phyloP scores from a whole-genome alignment of 305 asterid genomes.

The Plantago rigida region DNA sequence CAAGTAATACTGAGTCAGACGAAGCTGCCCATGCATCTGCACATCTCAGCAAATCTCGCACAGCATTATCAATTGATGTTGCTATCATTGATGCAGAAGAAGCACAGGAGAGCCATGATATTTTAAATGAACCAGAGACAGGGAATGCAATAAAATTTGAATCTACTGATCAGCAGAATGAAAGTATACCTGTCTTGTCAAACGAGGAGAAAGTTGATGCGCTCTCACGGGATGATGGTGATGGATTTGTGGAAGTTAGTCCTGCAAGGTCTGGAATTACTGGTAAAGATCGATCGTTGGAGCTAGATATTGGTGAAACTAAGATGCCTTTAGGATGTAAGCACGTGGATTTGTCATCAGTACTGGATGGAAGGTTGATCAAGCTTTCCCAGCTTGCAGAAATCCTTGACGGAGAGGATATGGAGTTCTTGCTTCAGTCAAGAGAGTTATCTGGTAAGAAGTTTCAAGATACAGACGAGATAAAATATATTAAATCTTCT shows the following conservation, averaged over 20 bases:
- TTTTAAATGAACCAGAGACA: slow-evolving; percentile 30
- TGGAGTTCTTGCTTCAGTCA: slow-evolving; percentile 52
- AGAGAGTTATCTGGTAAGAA: slow-evolving; percentile 35
- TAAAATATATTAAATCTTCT: slow-evolving; percentile 26
- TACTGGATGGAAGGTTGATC: slow-evolving; percentile 48
- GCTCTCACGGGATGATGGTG: slow-evolving; percentile 31
- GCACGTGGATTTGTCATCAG: slow-evolving; percentile 45
- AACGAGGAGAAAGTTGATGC: slow-evolving; percentile 31
- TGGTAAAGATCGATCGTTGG: slow-evolving; percentile 31
- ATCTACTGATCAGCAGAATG: slow-evolving; percentile 31
- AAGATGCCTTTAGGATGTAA: slow-evolving; percentile 35
- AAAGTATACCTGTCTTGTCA: slow-evolving; percentile 31
- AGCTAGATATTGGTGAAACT: slow-evolving; percentile 24
- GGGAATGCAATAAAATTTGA: slow-evolving; percentile 28
- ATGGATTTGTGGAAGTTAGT: slow-evolving; percentile 27
- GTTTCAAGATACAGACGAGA: slow-evolving; percentile 24
- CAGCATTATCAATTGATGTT: slow-evolving; percentile 29
- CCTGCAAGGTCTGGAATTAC: slow-evolving; percentile 27
- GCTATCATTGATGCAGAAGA: slow-evolving; percentile 31
- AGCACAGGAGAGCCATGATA: slow-evolving; percentile 24
- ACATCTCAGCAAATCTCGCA: slow-evolving; percentile 28
- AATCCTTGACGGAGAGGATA: slow-evolving; percentile 58
- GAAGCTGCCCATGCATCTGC: slow-evolving; percentile 29
- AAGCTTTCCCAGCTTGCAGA: slow-evolving; percentile 70
- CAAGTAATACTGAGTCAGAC: slow-evolving; percentile 27